These are phyloP conservation scores for Melastoma candidum DNA, from an alignment of 441 rosid genomes.

Conservation along the genomic window DNA sequence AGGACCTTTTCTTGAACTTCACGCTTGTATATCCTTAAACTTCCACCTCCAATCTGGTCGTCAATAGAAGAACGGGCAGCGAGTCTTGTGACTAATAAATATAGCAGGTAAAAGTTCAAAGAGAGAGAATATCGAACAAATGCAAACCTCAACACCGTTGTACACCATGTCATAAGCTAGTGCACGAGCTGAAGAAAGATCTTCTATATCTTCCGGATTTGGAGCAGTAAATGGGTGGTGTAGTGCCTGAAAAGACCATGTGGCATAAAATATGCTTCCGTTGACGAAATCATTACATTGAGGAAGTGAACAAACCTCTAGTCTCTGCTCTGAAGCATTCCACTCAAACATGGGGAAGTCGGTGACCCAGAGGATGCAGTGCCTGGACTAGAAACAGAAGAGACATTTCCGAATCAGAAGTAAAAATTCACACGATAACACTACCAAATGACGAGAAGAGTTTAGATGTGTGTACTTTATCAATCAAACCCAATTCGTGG, in stretches of 20 bases:
- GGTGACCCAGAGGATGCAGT: constrained; percentile 88
- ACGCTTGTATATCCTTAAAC: constrained; percentile 86
- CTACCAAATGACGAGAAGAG: constrained; percentile 6
- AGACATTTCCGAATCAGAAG: constrained; percentile 8
- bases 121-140: constrained; percentile 4
- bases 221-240: constrained; percentile 99
- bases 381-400: constrained; percentile 47
- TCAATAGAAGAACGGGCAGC: constrained; percentile 3
- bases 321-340: constrained; percentile 79
- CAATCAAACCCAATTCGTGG: constrained; percentile 61
- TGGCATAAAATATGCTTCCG: constrained; percentile 5
- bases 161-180: constrained; percentile 98
- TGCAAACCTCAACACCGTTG: constrained; percentile 85
- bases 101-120: constrained; percentile 11
- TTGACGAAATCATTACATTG: neutral
- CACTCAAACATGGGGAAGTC: constrained; percentile 98
- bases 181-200: constrained; percentile 84
- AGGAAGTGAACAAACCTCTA: constrained; percentile 51
- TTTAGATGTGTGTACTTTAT: constrained; percentile 44
- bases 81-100: constrained; percentile 1
- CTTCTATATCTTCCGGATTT: constrained; percentile 73
- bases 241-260: constrained; percentile 43
- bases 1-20: constrained; percentile 81
- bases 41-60: constrained; percentile 93
- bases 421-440: constrained; percentile 9